Evolutionary conservation across 805 yeast genomes (phyloP).

Genomic region (Lipomyces yamanashiensis): DNA sequence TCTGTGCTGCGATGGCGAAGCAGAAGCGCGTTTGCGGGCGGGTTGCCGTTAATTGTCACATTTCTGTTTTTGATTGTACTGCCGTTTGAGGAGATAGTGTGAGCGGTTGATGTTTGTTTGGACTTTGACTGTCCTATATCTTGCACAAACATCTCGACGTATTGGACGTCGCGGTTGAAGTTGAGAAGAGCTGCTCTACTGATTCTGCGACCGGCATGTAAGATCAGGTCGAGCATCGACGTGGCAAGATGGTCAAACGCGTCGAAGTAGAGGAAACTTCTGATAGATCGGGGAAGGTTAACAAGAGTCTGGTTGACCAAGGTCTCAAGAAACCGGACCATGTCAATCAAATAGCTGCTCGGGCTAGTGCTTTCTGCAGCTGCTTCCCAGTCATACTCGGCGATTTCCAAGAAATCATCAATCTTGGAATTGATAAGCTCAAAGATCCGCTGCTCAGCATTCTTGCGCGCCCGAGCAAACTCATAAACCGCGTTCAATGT

Average conservation of each 20-base stretch:
- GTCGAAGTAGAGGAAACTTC: slow-evolving; percentile 78
- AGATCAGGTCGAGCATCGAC: slow-evolving; percentile 64
- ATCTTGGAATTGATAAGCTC: slow-evolving; percentile 81
- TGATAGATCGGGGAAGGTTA: slow-evolving; percentile 75
- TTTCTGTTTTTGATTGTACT: not conserved
- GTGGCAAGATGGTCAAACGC: slow-evolving; percentile 84
- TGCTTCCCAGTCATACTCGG: slow-evolving; percentile 79
- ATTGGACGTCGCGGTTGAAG: slow-evolving; percentile 78
- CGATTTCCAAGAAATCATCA: slow-evolving; percentile 77
- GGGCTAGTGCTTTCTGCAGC: slow-evolving; percentile 60
- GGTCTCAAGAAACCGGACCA: slow-evolving; percentile 82
- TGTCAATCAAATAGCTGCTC: slow-evolving; percentile 74
- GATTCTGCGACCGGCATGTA: slow-evolving; percentile 56
- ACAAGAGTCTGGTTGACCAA: slow-evolving; percentile 84
- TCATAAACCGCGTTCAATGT: slow-evolving; percentile 22
- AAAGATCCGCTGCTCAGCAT: slow-evolving; percentile 80
- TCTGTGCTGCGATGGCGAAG: slow-evolving; percentile 25
- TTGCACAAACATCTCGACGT: slow-evolving; percentile 61
- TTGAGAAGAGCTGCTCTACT: slow-evolving; percentile 68
- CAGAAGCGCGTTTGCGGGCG: not conserved
- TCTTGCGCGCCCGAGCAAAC: slow-evolving; percentile 55
- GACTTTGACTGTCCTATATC: slow-evolving; percentile 37
- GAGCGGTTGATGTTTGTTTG: not conserved
- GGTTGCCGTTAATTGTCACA: slow-evolving; percentile 15
- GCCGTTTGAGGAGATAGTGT: not conserved